Evolutionary conservation across 1,139 yeast species (phyloP), one percentile per base, ranked within the genome.

Genomic region (Pneumocystis carinii): DNA sequence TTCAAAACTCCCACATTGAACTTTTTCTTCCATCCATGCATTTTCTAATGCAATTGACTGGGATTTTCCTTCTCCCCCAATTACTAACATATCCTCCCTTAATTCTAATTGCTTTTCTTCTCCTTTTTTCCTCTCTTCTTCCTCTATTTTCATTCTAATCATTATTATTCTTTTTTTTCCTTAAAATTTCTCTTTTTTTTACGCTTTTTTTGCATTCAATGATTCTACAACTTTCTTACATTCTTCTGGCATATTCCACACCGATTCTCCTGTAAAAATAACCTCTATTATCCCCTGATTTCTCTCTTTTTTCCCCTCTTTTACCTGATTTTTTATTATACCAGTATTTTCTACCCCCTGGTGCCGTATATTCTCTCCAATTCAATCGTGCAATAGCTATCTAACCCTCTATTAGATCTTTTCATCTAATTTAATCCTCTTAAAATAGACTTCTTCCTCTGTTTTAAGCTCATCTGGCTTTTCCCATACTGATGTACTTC

Each of bases 401-500:
- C 63, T 63, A 48, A 14, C n/a, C n/a, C 2, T 14, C 12, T 8
- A 37, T 37, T 37, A 37, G n/a, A 37, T 12, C n/a, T 10, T 5
- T 14, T 14, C 12, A 5, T n/a, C n/a, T 14, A 14, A 10, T 14
- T 37, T 14, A n/a, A n/a, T n/a, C 12, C n/a, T 37, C 39, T 37
- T n/a, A 48, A 10, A 12, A 24, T 32, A n/a, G 4, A 24, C 55
- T 63, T 62, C 37, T 62, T 59, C 62, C 66, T 55, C 35, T 65
- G 62, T 48, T 19, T 48, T 48, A 12, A 48, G n/a, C 4, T 57
- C 55, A 58, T 71, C 76, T 0, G 97, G 97, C 27, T 81, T 73
- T 29, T 85, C 88, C 97, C 97, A 90, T 0, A 86, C 84, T 15
- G 95, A 85, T 0, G 90, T 82, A 19, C 73, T 73, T 27, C 78